phyloP scores from a whole-genome alignment of 1,284 basidiomycete species.

The Porphyrellus sp. region DNA sequence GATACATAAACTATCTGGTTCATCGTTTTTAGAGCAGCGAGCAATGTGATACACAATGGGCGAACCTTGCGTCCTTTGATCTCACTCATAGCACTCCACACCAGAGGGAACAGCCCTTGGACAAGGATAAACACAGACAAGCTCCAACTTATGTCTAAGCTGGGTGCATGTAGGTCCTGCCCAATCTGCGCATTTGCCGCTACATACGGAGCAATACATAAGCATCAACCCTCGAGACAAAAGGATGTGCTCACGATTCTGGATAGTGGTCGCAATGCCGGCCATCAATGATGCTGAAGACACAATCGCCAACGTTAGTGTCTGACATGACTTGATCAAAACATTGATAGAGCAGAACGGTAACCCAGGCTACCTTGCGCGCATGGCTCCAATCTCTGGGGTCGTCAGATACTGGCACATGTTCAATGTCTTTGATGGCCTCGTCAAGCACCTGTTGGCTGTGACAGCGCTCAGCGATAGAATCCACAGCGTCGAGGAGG shows the following conservation, averaged over 20 bases:
- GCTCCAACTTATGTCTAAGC: conserved; percentile 69
- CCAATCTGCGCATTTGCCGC: conserved; percentile 74
- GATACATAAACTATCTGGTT: conserved; percentile 62
- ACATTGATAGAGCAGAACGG: neutral
- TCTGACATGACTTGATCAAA: conserved; percentile 36
- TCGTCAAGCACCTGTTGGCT: conserved; percentile 1
- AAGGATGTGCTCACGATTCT: conserved; percentile 52
- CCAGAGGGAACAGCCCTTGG: conserved; percentile 64
- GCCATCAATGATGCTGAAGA: conserved; percentile 67
- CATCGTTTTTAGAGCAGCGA: neutral
- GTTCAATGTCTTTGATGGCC: conserved; percentile 54
- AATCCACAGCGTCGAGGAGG: neutral
- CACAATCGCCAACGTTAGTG: conserved; percentile 54
- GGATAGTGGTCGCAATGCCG: conserved; percentile 65
- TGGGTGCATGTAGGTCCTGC: conserved; percentile 61
- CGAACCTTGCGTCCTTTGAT: conserved; percentile 74
- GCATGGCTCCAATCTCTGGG: conserved; percentile 68
- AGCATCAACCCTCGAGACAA: neutral
- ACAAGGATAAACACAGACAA: conserved; percentile 79
- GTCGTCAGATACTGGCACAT: conserved; percentile 67
- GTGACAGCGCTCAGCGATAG: neutral
- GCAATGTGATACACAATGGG: neutral
- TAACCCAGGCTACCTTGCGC: conserved; percentile 51
- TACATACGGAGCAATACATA: conserved; percentile 20
- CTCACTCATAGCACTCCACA: conserved; percentile 77